phyloP scores from a whole-genome alignment of 2,329 filamentous ascomycete genomes.

The Ceratocystiopsis sp. region DNA sequence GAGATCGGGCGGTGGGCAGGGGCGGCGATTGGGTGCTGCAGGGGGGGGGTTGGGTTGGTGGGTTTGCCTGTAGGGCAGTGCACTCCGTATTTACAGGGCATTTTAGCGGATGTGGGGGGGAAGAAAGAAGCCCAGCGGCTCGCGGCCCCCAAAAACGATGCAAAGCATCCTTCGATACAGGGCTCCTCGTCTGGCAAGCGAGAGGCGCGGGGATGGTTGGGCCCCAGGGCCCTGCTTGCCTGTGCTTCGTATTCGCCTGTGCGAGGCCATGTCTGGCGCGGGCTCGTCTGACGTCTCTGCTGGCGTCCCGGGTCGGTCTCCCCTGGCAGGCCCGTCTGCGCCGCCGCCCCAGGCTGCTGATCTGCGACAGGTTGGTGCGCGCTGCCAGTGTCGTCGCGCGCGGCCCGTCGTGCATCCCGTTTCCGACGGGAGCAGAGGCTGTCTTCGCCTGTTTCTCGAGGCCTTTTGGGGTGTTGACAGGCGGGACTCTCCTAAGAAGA shows the following conservation, averaged over 20 bases:
- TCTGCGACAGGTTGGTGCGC: too few relatives aligned
- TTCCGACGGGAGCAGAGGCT: neutral
- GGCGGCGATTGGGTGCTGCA: conserved; percentile 4
- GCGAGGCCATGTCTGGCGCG: neutral
- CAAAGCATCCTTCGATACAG: too few relatives aligned
- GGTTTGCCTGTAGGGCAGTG: neutral
- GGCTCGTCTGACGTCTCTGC: too few relatives aligned
- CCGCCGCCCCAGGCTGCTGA: too few relatives aligned
- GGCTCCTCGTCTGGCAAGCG: neutral
- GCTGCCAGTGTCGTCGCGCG: neutral
- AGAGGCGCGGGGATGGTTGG: neutral
- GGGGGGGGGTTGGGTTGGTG: neutral
- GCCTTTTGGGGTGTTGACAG: neutral
- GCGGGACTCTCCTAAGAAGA: neutral
- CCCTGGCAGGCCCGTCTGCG: too few relatives aligned
- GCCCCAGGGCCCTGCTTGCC: neutral
- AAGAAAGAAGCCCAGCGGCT: neutral
- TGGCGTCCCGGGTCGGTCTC: too few relatives aligned
- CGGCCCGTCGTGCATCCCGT: neutral
- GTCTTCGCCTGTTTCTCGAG: neutral
- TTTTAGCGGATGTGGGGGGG: neutral
- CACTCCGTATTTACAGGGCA: neutral
- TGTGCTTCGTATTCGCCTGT: neutral
- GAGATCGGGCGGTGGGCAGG: neutral
- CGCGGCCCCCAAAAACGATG: too few relatives aligned